Conservation (phyloP, 1,284 basidiomycete genomes). For the Neolentinus lepideus region DNA sequence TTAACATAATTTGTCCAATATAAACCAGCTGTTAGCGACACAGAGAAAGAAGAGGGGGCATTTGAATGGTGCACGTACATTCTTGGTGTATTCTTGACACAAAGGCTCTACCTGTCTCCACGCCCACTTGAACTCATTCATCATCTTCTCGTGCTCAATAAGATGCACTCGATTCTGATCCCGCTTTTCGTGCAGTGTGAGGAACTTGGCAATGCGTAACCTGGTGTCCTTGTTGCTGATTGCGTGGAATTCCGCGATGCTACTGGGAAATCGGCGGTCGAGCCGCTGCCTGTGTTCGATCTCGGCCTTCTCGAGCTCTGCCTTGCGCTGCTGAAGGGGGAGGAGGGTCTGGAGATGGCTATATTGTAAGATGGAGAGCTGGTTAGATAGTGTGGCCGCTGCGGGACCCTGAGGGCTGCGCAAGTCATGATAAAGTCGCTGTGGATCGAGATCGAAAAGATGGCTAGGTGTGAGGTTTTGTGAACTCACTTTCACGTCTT, state of each 20-base stretch:
- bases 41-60: background rate
- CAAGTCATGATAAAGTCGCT: background rate
- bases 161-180: constrained; percentile 17
- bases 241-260: constrained; percentile 33
- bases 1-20: constrained; percentile 1
- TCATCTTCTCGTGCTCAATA: constrained; percentile 35
- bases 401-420: background rate
- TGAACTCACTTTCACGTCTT: background rate
- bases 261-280: constrained; percentile 43
- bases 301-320: constrained; percentile 21
- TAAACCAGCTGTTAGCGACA: background rate
- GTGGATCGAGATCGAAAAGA: background rate
- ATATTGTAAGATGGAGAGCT: constrained; percentile 27
- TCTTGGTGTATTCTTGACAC: constrained; percentile 27
- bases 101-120: constrained; percentile 38
- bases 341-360: constrained; percentile 30
- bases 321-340: constrained; percentile 23
- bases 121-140: constrained; percentile 44
- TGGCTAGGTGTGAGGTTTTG: background rate
- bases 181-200: constrained; percentile 17
- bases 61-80: constrained; percentile 25
- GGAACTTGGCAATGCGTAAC: constrained; percentile 43
- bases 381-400: constrained; percentile 9
- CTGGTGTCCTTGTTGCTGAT: constrained; percentile 37
- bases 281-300: constrained; percentile 25